A percentile compares a stretch with the other conserved stretches of the same genome.
Conservation (phyloP, 2,329 filamentous ascomycete genomes). For the Ceratocystis lukuohia region DNA sequence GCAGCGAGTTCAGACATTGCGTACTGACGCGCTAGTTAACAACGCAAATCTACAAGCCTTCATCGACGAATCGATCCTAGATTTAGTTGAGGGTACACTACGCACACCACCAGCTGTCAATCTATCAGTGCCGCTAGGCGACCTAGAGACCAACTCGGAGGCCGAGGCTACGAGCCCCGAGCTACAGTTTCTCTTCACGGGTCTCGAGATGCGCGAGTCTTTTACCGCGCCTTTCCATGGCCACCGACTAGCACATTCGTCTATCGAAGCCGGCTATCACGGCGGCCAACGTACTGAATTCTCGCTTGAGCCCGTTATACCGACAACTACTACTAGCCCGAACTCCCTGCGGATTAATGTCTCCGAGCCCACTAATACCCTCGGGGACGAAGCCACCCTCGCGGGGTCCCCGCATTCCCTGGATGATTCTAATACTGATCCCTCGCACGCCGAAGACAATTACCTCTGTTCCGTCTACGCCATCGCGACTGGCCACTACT, state of each 20-base stretch:
- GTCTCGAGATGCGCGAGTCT: slow-evolving; percentile 39
- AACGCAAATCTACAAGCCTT: slow-evolving; percentile 29
- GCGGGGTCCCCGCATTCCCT: too few species aligned
- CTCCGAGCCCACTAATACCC: too few species aligned
- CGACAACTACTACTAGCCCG: background rate
- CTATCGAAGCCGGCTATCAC: slow-evolving; percentile 38
- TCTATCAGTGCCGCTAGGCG: slow-evolving; percentile 31
- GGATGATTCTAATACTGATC: too few species aligned
- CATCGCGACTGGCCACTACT: slow-evolving; percentile 8
- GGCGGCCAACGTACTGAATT: slow-evolving; percentile 40
- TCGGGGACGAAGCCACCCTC: too few species aligned
- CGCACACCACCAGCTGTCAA: slow-evolving; percentile 32
- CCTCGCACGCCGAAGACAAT: background rate
- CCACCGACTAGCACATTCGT: slow-evolving; percentile 38
- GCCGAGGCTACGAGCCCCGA: slow-evolving; percentile 29
- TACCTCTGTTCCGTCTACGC: slow-evolving; percentile 12
- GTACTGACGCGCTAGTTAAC: background rate
- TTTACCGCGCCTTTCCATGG: slow-evolving; percentile 27
- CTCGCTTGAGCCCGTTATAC: slow-evolving; percentile 29
- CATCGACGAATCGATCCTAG: slow-evolving; percentile 33
- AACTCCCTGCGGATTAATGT: too few species aligned
- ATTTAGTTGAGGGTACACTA: slow-evolving; percentile 32
- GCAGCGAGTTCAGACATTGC: slow-evolving; percentile 21
- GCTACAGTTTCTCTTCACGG: slow-evolving; percentile 33
- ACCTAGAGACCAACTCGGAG: background rate